Evolutionary conservation across 768 basidiomycete species (phyloP), one percentile per base, ranked within the genome.

Genomic region (Lactarius vividus): DNA sequence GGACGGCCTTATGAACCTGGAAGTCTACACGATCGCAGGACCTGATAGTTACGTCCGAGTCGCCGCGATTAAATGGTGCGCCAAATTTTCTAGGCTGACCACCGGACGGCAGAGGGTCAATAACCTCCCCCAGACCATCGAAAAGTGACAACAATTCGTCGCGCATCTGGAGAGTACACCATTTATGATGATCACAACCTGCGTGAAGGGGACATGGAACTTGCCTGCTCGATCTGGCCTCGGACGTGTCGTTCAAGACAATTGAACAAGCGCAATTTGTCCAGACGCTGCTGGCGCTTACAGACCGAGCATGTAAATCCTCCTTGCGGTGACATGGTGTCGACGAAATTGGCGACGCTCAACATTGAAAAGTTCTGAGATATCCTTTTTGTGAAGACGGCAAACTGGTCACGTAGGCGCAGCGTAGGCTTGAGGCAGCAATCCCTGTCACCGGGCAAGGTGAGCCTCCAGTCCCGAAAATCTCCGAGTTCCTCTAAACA

Each of bases 1-100:
- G 77, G 62, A 88, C 75, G 53, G 81, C 69, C 68, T 83, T 84
- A 78, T 83, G 83, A 62, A 84, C 80, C 65, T 79, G 79, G 74
- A 86, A 87, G 62, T 79, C 75, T 68, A 79, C 77, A 28, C 75
- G 69, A 70, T 87, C 86, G 57, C 81, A 83, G 9, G 85, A 82
- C 60, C 82, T 81, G 46, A 88, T 74, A 60, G 85, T 80, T 60
- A 87, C 73, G 68, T 85, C 84, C 7, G 62, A 46, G 16, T 64
- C 63, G 10, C 16, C 31, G 15, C 59, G 59, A 26, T 68, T 54
- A 13, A 68, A 68, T 31, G 66, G 66, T 26, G 63, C 31, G 44
- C 60, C 67, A 29, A 58, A 52, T 2, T 46, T 31, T 52, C 57
- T 29, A 2, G 46, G 62, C 35, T 6, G 44, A 6, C 49, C 44